Evolutionary conservation across 1,284 basidiomycete genomes (phyloP).

Genomic region (Omphalotus olearius): DNA sequence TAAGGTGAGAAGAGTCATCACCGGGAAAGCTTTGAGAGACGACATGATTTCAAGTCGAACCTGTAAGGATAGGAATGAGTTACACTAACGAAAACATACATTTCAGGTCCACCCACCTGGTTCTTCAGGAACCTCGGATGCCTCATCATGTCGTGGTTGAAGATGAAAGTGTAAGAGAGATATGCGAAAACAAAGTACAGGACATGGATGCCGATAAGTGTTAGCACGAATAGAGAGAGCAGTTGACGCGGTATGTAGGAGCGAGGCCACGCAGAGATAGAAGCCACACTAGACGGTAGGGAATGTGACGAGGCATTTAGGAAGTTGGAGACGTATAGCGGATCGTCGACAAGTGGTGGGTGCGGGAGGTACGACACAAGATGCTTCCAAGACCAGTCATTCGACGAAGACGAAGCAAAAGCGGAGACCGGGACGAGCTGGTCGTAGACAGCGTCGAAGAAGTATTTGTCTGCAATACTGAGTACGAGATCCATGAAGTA

Average conservation of each 20-base stretch:
- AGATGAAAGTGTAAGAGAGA: slow-evolving; percentile 83
- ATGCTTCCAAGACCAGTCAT: slow-evolving; percentile 41
- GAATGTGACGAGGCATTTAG: neutral
- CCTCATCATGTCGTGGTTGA: slow-evolving; percentile 95
- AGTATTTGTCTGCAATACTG: slow-evolving; percentile 63
- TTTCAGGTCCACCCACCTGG: slow-evolving; percentile 36
- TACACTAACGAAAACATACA: no score
- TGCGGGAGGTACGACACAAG: slow-evolving; percentile 56
- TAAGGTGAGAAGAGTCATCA: slow-evolving; percentile 78
- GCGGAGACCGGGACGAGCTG: slow-evolving; percentile 68
- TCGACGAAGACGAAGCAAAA: slow-evolving; percentile 34
- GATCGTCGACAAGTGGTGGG: slow-evolving; percentile 39
- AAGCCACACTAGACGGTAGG: slow-evolving; percentile 23
- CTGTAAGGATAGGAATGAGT: no score
- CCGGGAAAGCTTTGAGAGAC: slow-evolving; percentile 78
- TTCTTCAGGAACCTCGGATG: slow-evolving; percentile 93
- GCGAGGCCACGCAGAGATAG: slow-evolving; percentile 71
- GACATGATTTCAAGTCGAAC: slow-evolving; percentile 78
- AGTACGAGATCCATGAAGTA: slow-evolving; percentile 79
- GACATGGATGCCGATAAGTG: slow-evolving; percentile 75
- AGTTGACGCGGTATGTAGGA: slow-evolving; percentile 79
- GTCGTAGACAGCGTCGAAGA: slow-evolving; percentile 80
- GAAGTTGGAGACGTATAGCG: slow-evolving; percentile 24
- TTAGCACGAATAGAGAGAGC: slow-evolving; percentile 72
- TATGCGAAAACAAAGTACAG: slow-evolving; percentile 88